Evolutionary conservation across 2,329 filamentous ascomycete species (phyloP).

Genomic region (Fusarium anguioides): DNA sequence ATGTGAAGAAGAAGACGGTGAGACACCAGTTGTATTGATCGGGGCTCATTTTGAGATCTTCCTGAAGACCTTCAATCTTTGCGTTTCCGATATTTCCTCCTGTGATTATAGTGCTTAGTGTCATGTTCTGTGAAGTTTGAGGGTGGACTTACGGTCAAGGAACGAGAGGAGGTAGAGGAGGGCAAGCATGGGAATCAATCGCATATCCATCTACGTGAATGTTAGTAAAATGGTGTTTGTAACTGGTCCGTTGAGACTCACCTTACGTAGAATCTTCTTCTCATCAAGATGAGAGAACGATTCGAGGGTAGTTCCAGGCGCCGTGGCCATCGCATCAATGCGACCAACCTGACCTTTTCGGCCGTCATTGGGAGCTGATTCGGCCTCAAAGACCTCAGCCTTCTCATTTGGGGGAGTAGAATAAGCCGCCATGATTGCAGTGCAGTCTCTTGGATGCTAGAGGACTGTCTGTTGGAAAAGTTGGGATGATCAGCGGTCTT

Average conservation of each 20-base stretch:
- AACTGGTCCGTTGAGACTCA: constrained; percentile 22
- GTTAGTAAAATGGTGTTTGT: constrained; percentile 4
- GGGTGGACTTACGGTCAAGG: constrained; percentile 63
- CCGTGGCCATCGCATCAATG: constrained; percentile 23
- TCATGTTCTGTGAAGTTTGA: rapidly evolving
- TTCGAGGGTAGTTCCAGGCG: constrained; percentile 35
- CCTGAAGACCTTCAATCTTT: constrained; percentile 69
- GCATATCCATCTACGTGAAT: constrained; percentile 59
- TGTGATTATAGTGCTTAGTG: constrained; percentile 11
- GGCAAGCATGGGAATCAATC: constrained; percentile 71
- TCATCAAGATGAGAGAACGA: constrained; percentile 53
- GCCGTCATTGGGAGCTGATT: constrained; percentile 20
- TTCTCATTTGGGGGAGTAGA: constrained; percentile 37
- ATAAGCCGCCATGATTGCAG: constrained; percentile 26
- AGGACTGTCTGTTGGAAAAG: neutral
- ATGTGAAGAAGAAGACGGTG: constrained; percentile 81
- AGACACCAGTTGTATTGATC: constrained; percentile 78
- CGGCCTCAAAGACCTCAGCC: constrained; percentile 38
- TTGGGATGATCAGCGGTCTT: constrained; percentile 32
- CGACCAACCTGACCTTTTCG: constrained; percentile 18
- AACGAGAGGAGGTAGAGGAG: constrained; percentile 75
- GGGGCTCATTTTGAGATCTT: constrained; percentile 66
- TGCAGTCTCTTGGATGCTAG: neutral
- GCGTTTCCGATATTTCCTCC: constrained; percentile 74
- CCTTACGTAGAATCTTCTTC: constrained; percentile 68